Conservation (phyloP, 2,329 filamentous ascomycete species). For the Cladosporium oxysporum region DNA sequence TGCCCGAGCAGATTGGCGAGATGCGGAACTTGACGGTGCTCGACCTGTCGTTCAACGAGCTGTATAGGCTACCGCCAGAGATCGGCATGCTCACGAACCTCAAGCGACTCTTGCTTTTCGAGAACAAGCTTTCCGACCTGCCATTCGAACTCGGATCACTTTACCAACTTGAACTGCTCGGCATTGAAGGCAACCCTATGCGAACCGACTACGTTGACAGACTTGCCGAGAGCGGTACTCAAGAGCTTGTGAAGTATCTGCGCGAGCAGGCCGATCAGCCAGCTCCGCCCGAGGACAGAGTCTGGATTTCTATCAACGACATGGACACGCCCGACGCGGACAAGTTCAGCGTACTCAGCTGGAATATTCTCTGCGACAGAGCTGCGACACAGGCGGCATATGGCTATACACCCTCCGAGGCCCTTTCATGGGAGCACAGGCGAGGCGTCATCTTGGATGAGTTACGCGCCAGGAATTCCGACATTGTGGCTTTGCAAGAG, state of each 20-base stretch:
- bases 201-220: conserved; percentile 72
- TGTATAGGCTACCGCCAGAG: conserved; percentile 80
- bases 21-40: conserved; percentile 79
- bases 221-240: conserved; percentile 84
- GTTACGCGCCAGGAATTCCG: conserved; percentile 74
- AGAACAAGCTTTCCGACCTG: conserved; percentile 81
- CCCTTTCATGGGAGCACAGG: conserved; percentile 84
- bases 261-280: conserved; percentile 74
- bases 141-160: conserved; percentile 87
- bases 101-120: conserved; percentile 81
- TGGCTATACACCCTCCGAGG: conserved; percentile 82
- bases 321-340: conserved; percentile 51
- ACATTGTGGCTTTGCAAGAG: conserved; percentile 92
- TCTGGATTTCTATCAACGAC: conserved; percentile 74
- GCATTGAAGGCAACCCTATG: conserved; percentile 88
- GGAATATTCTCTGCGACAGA: conserved; percentile 94
- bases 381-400: conserved; percentile 84
- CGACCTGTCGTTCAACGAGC: conserved; percentile 85
- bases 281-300: conserved; percentile 72
- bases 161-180: conserved; percentile 83
- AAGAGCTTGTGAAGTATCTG: conserved; percentile 77
- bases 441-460: conserved; percentile 81
- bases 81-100: conserved; percentile 96
- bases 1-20: conserved; percentile 81
- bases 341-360: conserved; percentile 81